Conservation (phyloP, 2,329 filamentous ascomycete genomes). For the Cordyceps sp. region DNA sequence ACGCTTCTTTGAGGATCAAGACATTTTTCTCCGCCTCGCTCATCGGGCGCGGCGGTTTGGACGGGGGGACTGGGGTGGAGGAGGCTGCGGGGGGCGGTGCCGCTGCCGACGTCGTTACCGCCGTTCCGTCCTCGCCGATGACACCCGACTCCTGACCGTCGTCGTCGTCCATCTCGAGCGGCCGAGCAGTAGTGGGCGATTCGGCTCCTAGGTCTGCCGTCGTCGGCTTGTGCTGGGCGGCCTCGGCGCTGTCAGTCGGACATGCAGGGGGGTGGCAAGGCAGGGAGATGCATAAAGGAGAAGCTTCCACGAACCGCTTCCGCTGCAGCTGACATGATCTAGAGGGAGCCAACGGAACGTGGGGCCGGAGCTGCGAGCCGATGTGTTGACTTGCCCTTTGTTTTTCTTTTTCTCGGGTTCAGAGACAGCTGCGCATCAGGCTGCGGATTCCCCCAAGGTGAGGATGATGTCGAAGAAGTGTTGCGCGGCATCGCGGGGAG, state of each 20-base stretch:
- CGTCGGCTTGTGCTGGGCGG: conserved; percentile 24
- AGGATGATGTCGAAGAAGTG: no score
- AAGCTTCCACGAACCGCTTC: conserved; percentile 23
- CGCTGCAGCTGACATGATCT: conserved; percentile 24
- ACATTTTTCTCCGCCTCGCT: conserved; percentile 74
- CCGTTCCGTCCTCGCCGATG: conserved; percentile 23
- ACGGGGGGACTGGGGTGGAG: conserved; percentile 32
- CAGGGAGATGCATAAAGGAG: background rate
- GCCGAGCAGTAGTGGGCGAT: conserved; percentile 48
- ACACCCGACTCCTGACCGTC: conserved; percentile 46
- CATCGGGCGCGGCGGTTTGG: conserved; percentile 73
- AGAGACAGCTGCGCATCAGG: no score
- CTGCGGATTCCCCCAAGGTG: no score
- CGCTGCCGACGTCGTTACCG: conserved; percentile 10
- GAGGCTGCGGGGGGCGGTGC: conserved; percentile 9
- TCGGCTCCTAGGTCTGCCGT: conserved; percentile 31
- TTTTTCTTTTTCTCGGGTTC: no score
- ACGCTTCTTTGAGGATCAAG: conserved; percentile 81
- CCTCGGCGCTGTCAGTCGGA: conserved; percentile 7
- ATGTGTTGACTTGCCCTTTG: no score
- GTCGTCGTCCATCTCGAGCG: conserved; percentile 54
- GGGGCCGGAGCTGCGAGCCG: no score
- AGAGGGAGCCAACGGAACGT: background rate
- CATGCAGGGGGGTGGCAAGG: conserved; percentile 4
- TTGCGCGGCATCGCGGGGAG: no score